Evolutionary conservation across 768 basidiomycete species (phyloP), one percentile per base, ranked within the genome.

Genomic region (Hemileccinum rubropunctum): DNA sequence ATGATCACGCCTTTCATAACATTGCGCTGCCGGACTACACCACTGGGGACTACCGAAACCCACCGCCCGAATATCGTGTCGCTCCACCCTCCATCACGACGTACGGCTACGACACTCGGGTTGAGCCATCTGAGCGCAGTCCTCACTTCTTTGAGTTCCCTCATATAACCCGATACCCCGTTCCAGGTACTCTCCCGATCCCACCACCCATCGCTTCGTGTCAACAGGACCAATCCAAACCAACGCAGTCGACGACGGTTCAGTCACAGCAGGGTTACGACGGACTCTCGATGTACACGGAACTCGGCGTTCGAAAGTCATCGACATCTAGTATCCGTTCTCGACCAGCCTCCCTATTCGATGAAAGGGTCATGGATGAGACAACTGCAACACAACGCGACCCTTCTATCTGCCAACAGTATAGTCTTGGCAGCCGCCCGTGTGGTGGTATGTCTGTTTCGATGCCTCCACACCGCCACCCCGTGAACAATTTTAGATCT

Each of bases 101-200:
- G n/a, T 51, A 59, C 42, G 21, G 36, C 28, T 54, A 53, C 30
- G 42, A 50, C 14, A 7, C 59, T 42, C 56, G 43, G 14, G n/a
- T 45, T 7, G 54, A 57, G 20, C 48, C 56, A 7, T 44, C 56
- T 13, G 50, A 50, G 9, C 28, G 23, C 15, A 52, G 49, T 30
- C 54, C 58, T 38, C 57, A 64, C 33, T 69, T 61, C 13, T 66
- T 60, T 15, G 66, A 68, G 26, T 47, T 59, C 33, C 34, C 66
- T 26, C 65, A 68, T 28, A 46, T 48, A 18, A 68, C 68, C 4
- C 62, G 52, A 49, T 61, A 53, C 41, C 59, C 68, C 30, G 57
- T 62, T 30, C 63, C 67, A 7, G 53, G 52, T 15, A 53, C 51
- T 33, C 58, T 61, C 34, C 54, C 62, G 3, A 17, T 55, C 20